phyloP scores from a whole-genome alignment of 495 filamentous ascomycete genomes.

The Extremus antarcticus region DNA sequence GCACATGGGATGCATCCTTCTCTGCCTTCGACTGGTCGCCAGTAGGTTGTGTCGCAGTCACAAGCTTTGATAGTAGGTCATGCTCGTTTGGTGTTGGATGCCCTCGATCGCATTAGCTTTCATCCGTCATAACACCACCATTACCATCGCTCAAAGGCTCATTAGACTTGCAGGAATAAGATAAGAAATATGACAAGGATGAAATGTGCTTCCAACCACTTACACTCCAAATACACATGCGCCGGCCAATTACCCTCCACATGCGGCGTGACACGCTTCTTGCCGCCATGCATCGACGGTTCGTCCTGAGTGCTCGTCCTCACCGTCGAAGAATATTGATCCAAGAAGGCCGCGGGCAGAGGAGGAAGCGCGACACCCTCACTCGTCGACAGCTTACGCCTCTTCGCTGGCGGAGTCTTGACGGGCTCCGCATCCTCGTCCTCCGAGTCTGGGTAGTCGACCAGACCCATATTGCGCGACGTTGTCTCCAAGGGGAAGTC shows the following conservation, averaged over 20 bases:
- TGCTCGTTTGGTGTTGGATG: constrained; percentile 7
- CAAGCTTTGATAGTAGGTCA: constrained; percentile 7
- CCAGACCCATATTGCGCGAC: constrained; percentile 50
- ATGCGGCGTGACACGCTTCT: constrained; percentile 72
- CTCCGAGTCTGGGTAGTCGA: constrained; percentile 64
- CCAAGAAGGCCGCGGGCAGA: constrained; percentile 69
- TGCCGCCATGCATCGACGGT: constrained; percentile 72
- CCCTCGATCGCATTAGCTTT: constrained; percentile 7
- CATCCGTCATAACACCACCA: no score
- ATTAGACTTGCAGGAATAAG: no score
- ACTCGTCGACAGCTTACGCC: constrained; percentile 25
- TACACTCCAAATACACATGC: constrained; percentile 90
- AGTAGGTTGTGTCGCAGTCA: background rate
- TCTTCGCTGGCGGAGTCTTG: constrained; percentile 14
- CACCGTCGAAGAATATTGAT: constrained; percentile 74
- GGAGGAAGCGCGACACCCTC: constrained; percentile 49
- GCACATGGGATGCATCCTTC: constrained; percentile 17
- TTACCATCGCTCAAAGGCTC: no score
- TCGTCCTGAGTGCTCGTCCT: constrained; percentile 69
- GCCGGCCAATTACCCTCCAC: constrained; percentile 85
- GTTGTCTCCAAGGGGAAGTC: no score
- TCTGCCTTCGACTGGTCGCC: background rate
- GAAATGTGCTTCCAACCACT: constrained; percentile 30
- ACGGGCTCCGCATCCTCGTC: constrained; percentile 3
- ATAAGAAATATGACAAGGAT: no score